A percentile compares a stretch with the other conserved stretches of the same genome.
Conservation (phyloP, 176 grass and related monocot species). For the Triticum monococcum region DNA sequence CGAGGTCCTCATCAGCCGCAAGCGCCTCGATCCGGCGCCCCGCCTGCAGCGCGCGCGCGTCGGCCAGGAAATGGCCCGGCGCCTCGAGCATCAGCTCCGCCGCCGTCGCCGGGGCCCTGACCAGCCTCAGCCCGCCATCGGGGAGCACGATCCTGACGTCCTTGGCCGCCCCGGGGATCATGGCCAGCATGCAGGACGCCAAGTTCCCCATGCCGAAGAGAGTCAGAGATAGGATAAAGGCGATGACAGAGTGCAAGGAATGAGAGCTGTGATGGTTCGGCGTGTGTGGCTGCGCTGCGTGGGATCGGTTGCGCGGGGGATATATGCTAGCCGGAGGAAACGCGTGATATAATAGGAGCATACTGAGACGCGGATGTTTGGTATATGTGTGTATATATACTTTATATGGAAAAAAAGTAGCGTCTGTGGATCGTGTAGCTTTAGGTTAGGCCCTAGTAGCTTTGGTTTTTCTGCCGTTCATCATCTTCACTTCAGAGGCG, state of each 20-base stretch:
- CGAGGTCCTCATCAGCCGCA: conserved; percentile 70
- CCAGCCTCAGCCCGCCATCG: conserved; percentile 33
- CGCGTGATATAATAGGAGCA: no score
- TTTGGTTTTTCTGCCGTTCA: no score
- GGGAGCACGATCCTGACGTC: conserved; percentile 63
- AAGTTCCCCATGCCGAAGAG: conserved; percentile 72
- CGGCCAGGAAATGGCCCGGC: conserved; percentile 70
- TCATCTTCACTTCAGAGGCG: no score
- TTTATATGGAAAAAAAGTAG: no score
- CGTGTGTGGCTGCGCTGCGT: no score
- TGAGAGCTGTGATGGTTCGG: not conserved
- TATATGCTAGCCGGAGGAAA: no score
- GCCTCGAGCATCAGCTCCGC: conserved; percentile 90
- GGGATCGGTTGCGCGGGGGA: no score
- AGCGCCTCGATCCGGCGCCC: conserved; percentile 62
- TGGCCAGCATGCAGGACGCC: conserved; percentile 52
- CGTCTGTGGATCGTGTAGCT: no score
- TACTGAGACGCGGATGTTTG: no score
- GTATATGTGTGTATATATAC: no score
- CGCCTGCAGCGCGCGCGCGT: conserved; percentile 47
- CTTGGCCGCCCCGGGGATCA: not conserved
- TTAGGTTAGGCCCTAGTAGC: no score
- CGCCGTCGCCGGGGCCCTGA: conserved; percentile 37
- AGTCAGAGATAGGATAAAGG: not conserved
- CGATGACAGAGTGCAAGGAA: not conserved